These are phyloP conservation scores for Stenogyne calaminthoides DNA, from an alignment of 305 asterid species.

Conservation along the genomic window DNA sequence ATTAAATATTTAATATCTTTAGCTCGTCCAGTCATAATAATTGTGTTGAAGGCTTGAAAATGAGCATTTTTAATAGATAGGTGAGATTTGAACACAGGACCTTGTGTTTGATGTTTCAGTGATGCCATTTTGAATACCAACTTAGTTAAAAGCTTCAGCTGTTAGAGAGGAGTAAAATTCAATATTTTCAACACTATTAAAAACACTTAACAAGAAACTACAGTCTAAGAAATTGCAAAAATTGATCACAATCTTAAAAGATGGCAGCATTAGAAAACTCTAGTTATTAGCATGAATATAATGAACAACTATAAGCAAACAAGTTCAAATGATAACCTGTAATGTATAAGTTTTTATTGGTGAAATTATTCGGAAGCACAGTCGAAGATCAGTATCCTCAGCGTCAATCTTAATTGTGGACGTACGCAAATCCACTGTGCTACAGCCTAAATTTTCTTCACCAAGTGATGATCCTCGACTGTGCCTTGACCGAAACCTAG, in stretches of 20 bases:
- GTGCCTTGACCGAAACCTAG: slow-evolving; percentile 81
- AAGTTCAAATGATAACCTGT: slow-evolving; percentile 55
- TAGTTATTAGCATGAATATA: not conserved
- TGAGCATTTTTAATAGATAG: not conserved
- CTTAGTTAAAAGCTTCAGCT: not conserved
- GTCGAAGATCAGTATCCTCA: slow-evolving; percentile 90
- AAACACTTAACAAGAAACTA: not conserved
- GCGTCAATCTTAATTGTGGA: slow-evolving; percentile 93
- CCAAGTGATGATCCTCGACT: slow-evolving; percentile 53
- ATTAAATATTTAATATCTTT: not conserved
- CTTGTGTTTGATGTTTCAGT: not conserved
- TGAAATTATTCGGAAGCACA: slow-evolving; percentile 95
- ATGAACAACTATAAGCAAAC: slow-evolving; percentile 25
- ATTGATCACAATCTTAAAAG: slow-evolving; percentile 6
- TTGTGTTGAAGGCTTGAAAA: not conserved
- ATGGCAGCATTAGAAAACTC: slow-evolving; percentile 22
- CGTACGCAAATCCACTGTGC: slow-evolving; percentile 85
- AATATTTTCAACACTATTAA: not conserved
- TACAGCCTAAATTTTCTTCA: slow-evolving; percentile 75
- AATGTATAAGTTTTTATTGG: slow-evolving; percentile 83
- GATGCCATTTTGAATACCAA: not conserved
- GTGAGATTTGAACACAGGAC: not conserved
- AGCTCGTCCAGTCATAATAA: not conserved
- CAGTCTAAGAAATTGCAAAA: not conserved
- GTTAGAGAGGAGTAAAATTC: not conserved